A percentile compares a stretch with the other conserved stretches of the same genome.
Evolutionary conservation across 75 land plant species (phyloP).

Genomic region (Larix kaempferi): DNA sequence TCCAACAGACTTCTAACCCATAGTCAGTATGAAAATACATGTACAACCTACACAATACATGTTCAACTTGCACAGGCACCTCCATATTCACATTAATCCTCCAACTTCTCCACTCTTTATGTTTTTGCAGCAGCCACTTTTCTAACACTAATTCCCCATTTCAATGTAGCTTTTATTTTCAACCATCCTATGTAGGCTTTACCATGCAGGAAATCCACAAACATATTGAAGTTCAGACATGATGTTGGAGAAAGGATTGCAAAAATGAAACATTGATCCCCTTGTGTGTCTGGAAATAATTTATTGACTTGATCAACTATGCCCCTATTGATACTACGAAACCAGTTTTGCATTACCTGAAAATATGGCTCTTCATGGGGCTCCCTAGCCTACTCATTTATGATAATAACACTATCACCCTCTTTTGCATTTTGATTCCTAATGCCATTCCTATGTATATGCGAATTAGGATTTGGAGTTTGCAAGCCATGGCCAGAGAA

Average conservation of each 20-base stretch:
- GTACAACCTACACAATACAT: conserved; percentile 5
- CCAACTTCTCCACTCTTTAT: conserved; percentile 56
- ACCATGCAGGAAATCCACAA: neutral
- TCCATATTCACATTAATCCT: conserved; percentile 19
- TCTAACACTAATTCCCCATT: conserved; percentile 29
- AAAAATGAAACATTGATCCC: conserved; percentile 14
- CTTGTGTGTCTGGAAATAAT: neutral
- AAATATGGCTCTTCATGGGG: neutral
- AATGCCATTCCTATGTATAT: neutral
- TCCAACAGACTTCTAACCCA: too few relatives aligned
- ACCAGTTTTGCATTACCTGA: neutral
- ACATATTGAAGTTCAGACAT: conserved; percentile 1
- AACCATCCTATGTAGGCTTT: conserved; percentile 28
- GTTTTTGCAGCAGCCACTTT: conserved; percentile 28
- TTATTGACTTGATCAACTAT: conserved; percentile 2
- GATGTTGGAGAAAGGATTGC: conserved; percentile 8
- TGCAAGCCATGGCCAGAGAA: neutral
- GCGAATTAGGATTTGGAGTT: neutral
- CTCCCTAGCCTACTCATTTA: neutral
- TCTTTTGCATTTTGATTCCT: neutral
- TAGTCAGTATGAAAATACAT: neutral
- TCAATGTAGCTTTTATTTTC: conserved; percentile 30
- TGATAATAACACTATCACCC: neutral
- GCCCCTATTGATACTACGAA: neutral
- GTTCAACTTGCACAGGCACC: too few relatives aligned